These are phyloP conservation scores for Lachnellula arida DNA, from an alignment of 2,329 filamentous ascomycete species.

Conservation along the genomic window DNA sequence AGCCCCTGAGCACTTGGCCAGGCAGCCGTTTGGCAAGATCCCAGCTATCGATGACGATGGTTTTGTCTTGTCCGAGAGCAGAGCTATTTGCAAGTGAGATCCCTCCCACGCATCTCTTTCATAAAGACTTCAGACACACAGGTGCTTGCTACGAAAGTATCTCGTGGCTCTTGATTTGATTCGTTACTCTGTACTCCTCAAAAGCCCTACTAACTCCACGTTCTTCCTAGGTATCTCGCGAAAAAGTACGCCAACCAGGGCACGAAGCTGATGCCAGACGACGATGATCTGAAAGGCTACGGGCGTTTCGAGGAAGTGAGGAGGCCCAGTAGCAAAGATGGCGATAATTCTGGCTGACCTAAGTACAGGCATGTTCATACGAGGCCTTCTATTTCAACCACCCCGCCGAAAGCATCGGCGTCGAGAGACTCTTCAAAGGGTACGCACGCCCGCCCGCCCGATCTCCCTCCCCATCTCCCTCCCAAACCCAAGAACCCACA, in stretches of 20 bases:
- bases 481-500: background rate
- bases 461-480: background rate
- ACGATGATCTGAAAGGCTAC: slow-evolving; percentile 22
- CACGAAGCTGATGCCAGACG: slow-evolving; percentile 24
- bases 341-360: background rate
- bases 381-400: slow-evolving; percentile 26
- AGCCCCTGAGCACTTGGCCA: slow-evolving; percentile 18
- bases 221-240: slow-evolving; percentile 16
- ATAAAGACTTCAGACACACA: no score
- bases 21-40: slow-evolving; percentile 35
- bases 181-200: no score
- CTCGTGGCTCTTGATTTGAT: no score
- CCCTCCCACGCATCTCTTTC: no score
- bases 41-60: slow-evolving; percentile 34
- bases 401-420: slow-evolving; percentile 9
- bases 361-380: slow-evolving; percentile 21
- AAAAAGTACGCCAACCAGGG: slow-evolving; percentile 30
- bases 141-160: no score
- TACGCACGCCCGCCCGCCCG: background rate
- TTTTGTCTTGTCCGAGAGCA: slow-evolving; percentile 30
- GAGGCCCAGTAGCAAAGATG: background rate
- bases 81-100: slow-evolving; percentile 28
- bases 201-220: no score
- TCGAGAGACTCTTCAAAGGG: slow-evolving; percentile 22
- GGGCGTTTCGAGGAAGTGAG: slow-evolving; percentile 23